Evolutionary conservation across 164 flowering plant genomes (phyloP).

Genomic region (grape (Vitis vinifera)): DNA sequence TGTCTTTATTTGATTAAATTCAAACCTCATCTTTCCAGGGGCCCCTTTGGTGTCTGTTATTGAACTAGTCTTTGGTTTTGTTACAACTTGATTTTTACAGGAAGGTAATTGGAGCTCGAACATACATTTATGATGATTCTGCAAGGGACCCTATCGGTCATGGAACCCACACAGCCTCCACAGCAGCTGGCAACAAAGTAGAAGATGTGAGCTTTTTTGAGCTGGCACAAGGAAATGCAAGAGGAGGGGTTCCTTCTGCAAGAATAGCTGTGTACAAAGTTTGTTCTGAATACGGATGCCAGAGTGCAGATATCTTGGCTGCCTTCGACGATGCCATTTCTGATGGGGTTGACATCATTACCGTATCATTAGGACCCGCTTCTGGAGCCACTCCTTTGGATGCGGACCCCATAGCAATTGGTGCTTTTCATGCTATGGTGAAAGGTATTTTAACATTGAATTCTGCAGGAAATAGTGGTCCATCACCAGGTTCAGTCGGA

Average conservation of each 20-base stretch:
- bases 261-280: conserved; percentile 24
- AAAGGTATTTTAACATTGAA: conserved; percentile 23
- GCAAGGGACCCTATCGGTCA: conserved; percentile 18
- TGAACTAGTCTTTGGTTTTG: too few relatives aligned
- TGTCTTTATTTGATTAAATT: too few relatives aligned
- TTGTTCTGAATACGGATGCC: background rate
- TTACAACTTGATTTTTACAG: background rate
- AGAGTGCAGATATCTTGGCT: conserved; percentile 4
- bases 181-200: conserved; percentile 18
- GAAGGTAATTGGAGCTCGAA: conserved; percentile 23
- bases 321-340: conserved; percentile 36
- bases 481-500: background rate
- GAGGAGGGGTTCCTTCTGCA: conserved; percentile 20
- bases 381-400: conserved; percentile 16
- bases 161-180: conserved; percentile 26
- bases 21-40: too few relatives aligned
- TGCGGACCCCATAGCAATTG: conserved; percentile 8
- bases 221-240: conserved; percentile 13
- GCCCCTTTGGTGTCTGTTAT: background rate
- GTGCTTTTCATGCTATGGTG: conserved; percentile 35
- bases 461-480: conserved; percentile 34
- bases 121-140: background rate
- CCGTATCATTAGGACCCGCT: conserved; percentile 20
- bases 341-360: conserved; percentile 28
- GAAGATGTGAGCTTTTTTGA: conserved; percentile 6